Conservation (phyloP, 768 basidiomycete species). For the Ramaria sp. region DNA sequence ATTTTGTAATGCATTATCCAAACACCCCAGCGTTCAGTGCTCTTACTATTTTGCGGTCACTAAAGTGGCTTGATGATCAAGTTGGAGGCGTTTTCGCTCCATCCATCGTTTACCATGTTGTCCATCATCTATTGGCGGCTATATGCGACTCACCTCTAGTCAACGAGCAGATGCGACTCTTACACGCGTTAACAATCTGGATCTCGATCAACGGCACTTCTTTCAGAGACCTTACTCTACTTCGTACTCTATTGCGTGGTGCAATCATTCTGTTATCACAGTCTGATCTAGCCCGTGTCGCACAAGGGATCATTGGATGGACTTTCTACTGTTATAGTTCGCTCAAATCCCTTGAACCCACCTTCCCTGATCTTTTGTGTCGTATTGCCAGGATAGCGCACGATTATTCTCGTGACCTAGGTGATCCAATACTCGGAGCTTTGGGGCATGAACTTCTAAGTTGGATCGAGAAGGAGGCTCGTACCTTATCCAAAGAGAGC, state of each 20-base stretch:
- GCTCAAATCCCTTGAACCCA: constrained; percentile 30
- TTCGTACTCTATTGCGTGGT: constrained; percentile 61
- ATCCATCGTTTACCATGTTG: constrained; percentile 67
- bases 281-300: constrained; percentile 51
- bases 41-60: constrained; percentile 36
- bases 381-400: constrained; percentile 54
- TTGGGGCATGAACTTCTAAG: constrained; percentile 38
- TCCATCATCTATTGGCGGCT: constrained; percentile 60
- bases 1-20: constrained; percentile 46
- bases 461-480: constrained; percentile 55
- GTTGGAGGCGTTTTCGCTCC: constrained; percentile 31
- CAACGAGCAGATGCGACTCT: constrained; percentile 69
- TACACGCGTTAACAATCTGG: constrained; percentile 68
- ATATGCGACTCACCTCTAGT: constrained; percentile 60
- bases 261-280: constrained; percentile 55
- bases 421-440: constrained; percentile 19
- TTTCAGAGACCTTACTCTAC: constrained; percentile 46
- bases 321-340: constrained; percentile 43
- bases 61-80: constrained; percentile 47
- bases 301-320: constrained; percentile 76
- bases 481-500: constrained; percentile 28
- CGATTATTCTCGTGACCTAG: constrained; percentile 32
- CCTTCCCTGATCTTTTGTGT: constrained; percentile 55
- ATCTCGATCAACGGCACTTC: constrained; percentile 47
- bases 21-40: constrained; percentile 53